Evolutionary conservation across 2,329 filamentous ascomycete species (phyloP).

Genomic region (Acarospora socialis): DNA sequence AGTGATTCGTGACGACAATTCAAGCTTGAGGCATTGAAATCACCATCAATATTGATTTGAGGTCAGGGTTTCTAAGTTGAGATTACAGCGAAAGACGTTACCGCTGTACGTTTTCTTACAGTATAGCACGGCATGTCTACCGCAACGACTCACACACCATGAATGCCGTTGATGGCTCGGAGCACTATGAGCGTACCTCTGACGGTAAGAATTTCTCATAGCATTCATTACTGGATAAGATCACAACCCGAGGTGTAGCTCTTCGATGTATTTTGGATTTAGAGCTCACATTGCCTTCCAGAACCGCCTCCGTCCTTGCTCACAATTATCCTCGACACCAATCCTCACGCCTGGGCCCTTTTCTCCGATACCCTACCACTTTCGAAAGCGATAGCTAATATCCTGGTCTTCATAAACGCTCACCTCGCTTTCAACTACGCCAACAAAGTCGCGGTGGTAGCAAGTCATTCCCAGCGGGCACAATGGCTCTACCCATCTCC

Average conservation of each 20-base stretch:
- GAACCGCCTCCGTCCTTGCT: slow-evolving; percentile 64
- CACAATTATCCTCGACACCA: slow-evolving; percentile 86
- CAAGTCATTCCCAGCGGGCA: slow-evolving; percentile 73
- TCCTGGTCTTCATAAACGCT: slow-evolving; percentile 93
- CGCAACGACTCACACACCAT: too few species aligned
- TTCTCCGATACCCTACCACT: slow-evolving; percentile 62
- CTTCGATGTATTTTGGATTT: too few species aligned
- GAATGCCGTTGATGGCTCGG: slow-evolving; percentile 51
- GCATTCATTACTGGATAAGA: too few species aligned
- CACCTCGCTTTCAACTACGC: slow-evolving; percentile 88
- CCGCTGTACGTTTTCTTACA: too few species aligned
- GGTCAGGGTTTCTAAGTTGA: too few species aligned
- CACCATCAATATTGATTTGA: too few species aligned
- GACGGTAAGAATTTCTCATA: slow-evolving; percentile 25
- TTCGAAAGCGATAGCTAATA: slow-evolving; percentile 69
- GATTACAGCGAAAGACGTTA: too few species aligned
- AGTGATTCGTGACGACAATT: too few species aligned
- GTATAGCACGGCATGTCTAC: too few species aligned
- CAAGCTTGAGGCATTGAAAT: too few species aligned
- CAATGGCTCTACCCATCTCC: slow-evolving; percentile 74
- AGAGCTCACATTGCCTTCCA: slow-evolving; percentile 16
- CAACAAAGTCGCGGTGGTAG: slow-evolving; percentile 84
- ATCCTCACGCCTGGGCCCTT: slow-evolving; percentile 83
- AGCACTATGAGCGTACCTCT: slow-evolving; percentile 36
- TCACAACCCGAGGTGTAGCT: too few species aligned